Evolutionary conservation across 2,329 filamentous ascomycete species (phyloP), one percentile per base, ranked within the genome.

Genomic region (Pseudocercospora musae): DNA sequence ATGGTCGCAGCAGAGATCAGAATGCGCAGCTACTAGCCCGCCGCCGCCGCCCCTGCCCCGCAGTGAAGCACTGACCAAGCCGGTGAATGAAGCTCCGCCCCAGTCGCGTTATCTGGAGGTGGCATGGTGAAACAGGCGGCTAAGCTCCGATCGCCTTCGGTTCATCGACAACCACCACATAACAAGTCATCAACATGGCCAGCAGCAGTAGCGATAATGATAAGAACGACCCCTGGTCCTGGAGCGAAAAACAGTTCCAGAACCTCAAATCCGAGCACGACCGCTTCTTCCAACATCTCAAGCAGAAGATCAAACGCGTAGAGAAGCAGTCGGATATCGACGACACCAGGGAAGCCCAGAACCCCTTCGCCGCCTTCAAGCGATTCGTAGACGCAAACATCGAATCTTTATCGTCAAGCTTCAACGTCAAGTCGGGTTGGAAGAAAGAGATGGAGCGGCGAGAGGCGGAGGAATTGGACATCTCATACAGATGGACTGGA

Each of bases 281-380:
- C 33, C 50, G 58, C 23, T 56, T 66, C 52, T 55, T 66, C 25
- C 21, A 55, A 31, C 49, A 62, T 20, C 55, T 66, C 11, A 54
- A 61, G 31, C 40, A 57, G 25, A 58, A 66, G 46, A 57, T 48
- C 63, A 56, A 53, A 31, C 57, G 60, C 48, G 44, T 62, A 31
- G 60, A 59, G 54, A 23, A 48, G 46, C 55, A 63, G 33, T 25
- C 56, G 13, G 33, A 40, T 7, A 44, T 27, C 8, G 60, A 63
- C 25, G 57, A 25, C 18, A 42, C 52, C 23, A 23, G 23, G 10
- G 20, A 21, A 33, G 50, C 40, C 49, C 55, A 55, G 11, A 60
- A 23, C 15, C 84, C 85, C 0, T 87, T 87, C 73, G 80, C 85
- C 60, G 78, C 81, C 29, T 87, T 87, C 75, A 85, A 85, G 67